Evolutionary conservation across 2,329 filamentous ascomycete species (phyloP).

Genomic region (Aspergillus pseudoglaucus): DNA sequence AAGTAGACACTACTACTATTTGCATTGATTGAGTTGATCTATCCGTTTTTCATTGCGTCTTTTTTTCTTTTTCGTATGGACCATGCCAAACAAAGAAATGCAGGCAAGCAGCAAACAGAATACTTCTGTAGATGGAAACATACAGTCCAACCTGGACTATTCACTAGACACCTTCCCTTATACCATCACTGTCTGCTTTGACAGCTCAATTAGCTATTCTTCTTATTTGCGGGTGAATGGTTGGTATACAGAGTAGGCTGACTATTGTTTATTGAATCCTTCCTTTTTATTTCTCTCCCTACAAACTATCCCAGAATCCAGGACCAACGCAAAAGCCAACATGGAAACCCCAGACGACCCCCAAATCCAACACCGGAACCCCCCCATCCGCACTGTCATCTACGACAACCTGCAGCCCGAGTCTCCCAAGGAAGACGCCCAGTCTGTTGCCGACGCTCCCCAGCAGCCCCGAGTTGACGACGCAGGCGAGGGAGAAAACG

Average conservation of each 20-base stretch:
- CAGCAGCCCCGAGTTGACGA: not conserved
- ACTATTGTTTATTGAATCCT: too few species aligned
- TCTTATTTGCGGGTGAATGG: too few species aligned
- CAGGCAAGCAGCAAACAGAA: not conserved
- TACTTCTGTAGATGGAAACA: not conserved
- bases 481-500: constrained; percentile 1
- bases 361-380: not conserved
- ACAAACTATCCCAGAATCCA: not conserved
- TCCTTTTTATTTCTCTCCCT: not conserved
- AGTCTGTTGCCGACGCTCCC: not conserved
- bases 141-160: too few species aligned
- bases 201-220: too few species aligned
- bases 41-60: too few species aligned
- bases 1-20: too few species aligned
- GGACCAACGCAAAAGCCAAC: not conserved
- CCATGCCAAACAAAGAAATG: not conserved
- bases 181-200: too few species aligned
- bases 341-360: not conserved
- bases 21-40: too few species aligned
- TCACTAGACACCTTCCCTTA: too few species aligned
- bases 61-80: too few species aligned
- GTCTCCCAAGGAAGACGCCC: not conserved
- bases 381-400: not conserved
- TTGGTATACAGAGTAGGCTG: too few species aligned
- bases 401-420: not conserved